Base-by-base conservation (phyloP, 1,139 yeast species). In the Geotrichum macrosporum region DNA sequence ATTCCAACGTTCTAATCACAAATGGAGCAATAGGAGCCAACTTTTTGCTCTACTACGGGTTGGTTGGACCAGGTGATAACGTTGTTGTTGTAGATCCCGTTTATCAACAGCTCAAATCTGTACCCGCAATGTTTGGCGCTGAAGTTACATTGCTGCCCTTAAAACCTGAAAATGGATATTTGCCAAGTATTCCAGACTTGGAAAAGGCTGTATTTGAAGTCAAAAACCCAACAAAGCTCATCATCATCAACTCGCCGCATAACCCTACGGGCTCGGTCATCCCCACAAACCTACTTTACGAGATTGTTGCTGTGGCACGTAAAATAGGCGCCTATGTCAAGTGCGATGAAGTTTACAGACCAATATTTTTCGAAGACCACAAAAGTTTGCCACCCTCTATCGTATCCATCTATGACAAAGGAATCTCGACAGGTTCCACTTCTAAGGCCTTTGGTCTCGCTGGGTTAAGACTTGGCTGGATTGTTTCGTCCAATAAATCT, bases 1-100 rank as follows among this genome's bases (percentile, higher is more conserved):
- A 55, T 1, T 70, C 69, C 2, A 59, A 75, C 47, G 70, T 77
- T 18, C 67, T 77, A 15, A 59, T 76, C 27, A 73, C 80, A 20
- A 76, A 76, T 56, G 82, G 82, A 13, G 81, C 80, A 4, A 78
- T 77, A 58, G 81, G 77, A 2, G 81, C 76, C 39, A 77, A 77
- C 55, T 77, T 75, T 54, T 63, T 77, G 42, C 55, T 70, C 0
- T 69, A 73, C 53, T 76, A 76, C 55, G 63, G 77, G 0, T 52
- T 77, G n/a, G 69, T 73, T 2, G 70, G 71, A 27, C 67, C 71
- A 2, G 73, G 70, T 2, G 81, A 76, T 55, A 77, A 72, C 52
- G 75, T 73, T 2, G 66, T 77, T 40, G 75, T 73, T 19, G 71
- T 75, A 4, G 71, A 70, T 45, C 82, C 82, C 15, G 40, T 29